These are phyloP conservation scores for Pistacia atlantica DNA, from an alignment of 345 rosid species.

Conservation along the genomic window DNA sequence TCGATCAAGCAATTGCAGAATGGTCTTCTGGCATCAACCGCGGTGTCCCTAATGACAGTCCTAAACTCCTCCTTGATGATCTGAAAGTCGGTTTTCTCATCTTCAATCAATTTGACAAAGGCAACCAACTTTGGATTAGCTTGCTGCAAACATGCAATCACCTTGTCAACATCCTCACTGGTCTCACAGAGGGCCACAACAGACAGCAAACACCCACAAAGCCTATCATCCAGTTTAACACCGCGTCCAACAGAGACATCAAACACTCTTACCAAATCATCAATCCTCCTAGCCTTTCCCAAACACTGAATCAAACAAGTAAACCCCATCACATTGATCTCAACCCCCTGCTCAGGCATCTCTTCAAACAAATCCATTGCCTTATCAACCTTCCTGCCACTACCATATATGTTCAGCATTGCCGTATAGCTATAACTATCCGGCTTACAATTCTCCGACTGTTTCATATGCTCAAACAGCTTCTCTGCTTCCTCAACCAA, in stretches of 20 bases:
- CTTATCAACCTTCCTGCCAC: slow-evolving; percentile 71
- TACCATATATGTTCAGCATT: slow-evolving; percentile 81
- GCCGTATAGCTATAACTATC: slow-evolving; percentile 91
- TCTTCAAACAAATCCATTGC: slow-evolving; percentile 71
- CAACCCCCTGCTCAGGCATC: slow-evolving; percentile 56
- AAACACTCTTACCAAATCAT: slow-evolving; percentile 69
- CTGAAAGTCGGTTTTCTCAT: slow-evolving; percentile 46
- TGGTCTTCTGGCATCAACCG: slow-evolving; percentile 79
- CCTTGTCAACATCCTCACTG: slow-evolving; percentile 56
- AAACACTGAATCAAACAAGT: slow-evolving; percentile 86
- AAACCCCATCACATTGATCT: slow-evolving; percentile 84
- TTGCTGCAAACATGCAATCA: slow-evolving; percentile 59
- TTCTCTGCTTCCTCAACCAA: slow-evolving; percentile 83
- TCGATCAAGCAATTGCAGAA: slow-evolving; percentile 92
- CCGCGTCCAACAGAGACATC: slow-evolving; percentile 48
- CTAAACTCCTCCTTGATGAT: slow-evolving; percentile 64
- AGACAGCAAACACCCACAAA: slow-evolving; percentile 84
- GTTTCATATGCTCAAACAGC: slow-evolving; percentile 81
- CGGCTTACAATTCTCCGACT: slow-evolving; percentile 50
- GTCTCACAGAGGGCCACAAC: slow-evolving; percentile 68
- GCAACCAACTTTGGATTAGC: slow-evolving; percentile 69
- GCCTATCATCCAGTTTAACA: slow-evolving; percentile 77
- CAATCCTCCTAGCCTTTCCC: slow-evolving; percentile 69
- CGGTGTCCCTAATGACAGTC: slow-evolving; percentile 49
- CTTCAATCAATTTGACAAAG: slow-evolving; percentile 52